Evolutionary conservation across 2,329 filamentous ascomycete genomes (phyloP).

Genomic region (Coniella vitis): DNA sequence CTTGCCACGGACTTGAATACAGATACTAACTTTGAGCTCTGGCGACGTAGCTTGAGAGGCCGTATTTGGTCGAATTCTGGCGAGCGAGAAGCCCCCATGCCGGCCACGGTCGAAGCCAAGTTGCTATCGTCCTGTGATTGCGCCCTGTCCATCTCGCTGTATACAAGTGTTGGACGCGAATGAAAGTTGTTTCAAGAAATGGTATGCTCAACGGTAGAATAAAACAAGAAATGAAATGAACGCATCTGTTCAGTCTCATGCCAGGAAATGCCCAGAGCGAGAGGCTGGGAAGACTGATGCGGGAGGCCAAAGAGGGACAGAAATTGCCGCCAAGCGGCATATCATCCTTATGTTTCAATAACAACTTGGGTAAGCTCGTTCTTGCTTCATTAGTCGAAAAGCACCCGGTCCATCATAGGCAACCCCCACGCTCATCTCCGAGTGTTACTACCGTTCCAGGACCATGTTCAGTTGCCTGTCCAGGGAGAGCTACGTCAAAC

Average conservation of each 20-base stretch:
- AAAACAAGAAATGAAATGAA: conserved; percentile 3
- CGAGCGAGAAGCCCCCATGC: background rate
- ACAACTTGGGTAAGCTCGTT: too few relatives aligned
- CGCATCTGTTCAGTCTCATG: background rate
- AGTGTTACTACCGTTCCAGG: too few relatives aligned
- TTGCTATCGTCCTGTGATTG: conserved; percentile 6
- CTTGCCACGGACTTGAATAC: conserved; percentile 26
- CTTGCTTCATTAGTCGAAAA: too few relatives aligned
- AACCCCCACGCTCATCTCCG: too few relatives aligned
- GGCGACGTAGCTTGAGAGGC: conserved; percentile 31
- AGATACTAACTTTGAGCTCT: conserved; percentile 35
- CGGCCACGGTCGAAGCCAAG: conserved; percentile 5
- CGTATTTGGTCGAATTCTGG: conserved; percentile 16
- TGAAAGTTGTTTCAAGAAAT: too few relatives aligned
- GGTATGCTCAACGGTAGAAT: background rate
- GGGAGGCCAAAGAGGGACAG: background rate
- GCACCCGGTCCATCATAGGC: too few relatives aligned
- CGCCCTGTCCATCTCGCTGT: conserved; percentile 15
- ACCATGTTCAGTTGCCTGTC: too few relatives aligned
- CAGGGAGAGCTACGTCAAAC: too few relatives aligned
- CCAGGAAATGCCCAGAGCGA: conserved; percentile 6
- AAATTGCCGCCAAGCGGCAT: too few relatives aligned
- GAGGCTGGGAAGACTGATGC: conserved; percentile 1
- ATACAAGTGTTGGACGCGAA: background rate
- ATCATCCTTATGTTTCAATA: too few relatives aligned